These are phyloP conservation scores for Malassezia cuniculi DNA, from an alignment of 1,284 basidiomycete species.

Conservation along the genomic window DNA sequence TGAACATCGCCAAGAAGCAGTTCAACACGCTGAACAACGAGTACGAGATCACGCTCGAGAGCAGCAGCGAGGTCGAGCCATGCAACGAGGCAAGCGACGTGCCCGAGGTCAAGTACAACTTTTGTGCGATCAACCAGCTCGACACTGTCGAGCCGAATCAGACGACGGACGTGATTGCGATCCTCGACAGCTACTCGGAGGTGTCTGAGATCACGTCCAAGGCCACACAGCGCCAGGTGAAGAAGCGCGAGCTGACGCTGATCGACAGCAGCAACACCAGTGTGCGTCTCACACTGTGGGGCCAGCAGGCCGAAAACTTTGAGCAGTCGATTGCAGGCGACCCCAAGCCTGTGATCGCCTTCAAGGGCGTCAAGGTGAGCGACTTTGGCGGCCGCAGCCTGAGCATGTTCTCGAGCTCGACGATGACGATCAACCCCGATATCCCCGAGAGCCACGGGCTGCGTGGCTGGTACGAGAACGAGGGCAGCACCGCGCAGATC, in stretches of 20 bases:
- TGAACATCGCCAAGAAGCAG: constrained; percentile 94
- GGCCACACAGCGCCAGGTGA: constrained; percentile 38
- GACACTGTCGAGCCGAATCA: constrained; percentile 40
- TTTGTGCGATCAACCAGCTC: constrained; percentile 38
- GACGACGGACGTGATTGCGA: constrained; percentile 45
- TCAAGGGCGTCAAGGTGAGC: constrained; percentile 87
- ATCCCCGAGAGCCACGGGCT: constrained; percentile 71
- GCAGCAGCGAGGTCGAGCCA: constrained; percentile 44
- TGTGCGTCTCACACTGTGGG: constrained; percentile 85
- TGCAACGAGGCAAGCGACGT: constrained; percentile 39
- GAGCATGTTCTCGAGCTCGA: constrained; percentile 56
- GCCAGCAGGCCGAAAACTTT: constrained; percentile 80
- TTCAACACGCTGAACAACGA: constrained; percentile 83
- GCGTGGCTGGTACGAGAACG: constrained; percentile 65
- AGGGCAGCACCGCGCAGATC: constrained; percentile 27
- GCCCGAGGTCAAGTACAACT: constrained; percentile 44
- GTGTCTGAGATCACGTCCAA: constrained; percentile 38
- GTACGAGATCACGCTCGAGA: constrained; percentile 84
- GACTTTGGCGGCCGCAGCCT: constrained; percentile 73
- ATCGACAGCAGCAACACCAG: constrained; percentile 72
- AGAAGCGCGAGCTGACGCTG: constrained; percentile 50
- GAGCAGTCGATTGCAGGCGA: constrained; percentile 29
- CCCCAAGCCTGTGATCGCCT: constrained; percentile 51
- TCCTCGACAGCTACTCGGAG: constrained; percentile 37
- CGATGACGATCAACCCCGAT: constrained; percentile 61